Base-by-base conservation (phyloP, 768 basidiomycete genomes). In the Cystofilobasidium bisporidii region DNA sequence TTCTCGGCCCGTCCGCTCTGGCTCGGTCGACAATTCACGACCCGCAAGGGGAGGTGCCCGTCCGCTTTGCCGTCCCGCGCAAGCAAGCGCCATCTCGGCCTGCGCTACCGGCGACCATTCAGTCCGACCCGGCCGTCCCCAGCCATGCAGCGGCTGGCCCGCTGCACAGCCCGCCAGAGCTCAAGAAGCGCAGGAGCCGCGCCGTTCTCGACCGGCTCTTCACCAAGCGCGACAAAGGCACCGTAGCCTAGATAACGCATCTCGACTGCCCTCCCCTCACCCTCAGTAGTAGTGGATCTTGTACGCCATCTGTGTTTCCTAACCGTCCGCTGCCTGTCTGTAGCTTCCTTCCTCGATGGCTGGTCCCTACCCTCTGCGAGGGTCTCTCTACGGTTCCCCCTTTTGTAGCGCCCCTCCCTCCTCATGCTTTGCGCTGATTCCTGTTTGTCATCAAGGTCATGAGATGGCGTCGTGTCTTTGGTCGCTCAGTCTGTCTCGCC, bases 151-250 rank as follows among this genome's bases (percentile, higher is more conserved):
- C 20, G 43, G 17, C 14, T 4, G 20, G 43, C 18, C 43, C 43
- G 43, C 43, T 43, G 11, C 41, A 17, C 41, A 43, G 41, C 15
- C 47, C n/a, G 47, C 47, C 47, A 10, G 53, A 32, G 53, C 18
- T 56, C 28, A 56, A 56, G 53, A 56, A 56, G 53, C 53, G 53
- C 30, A 11, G 53, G 17, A 56, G 53, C 30, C 26, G 53, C 8
- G 53, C 53, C 11, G 53, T 56, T 4, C 28, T 56, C 53, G 32
- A 30, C 53, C 53, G 53, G 5, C 30, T 56, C 4, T 56, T 56
- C 53, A 20, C 53, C 18, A 56, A 56, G 18, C 26, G 28, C 28
- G 53, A 56, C 3, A 56, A 56, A 30, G 20, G 43, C 43, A 4
- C 20, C 10, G 43, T 11, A 43, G 4, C 43, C 43, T 43, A 8